Evolutionary conservation across 768 basidiomycete genomes (phyloP), one percentile per base, ranked within the genome.

Genomic region (Porpolomopsis calyptriformis): DNA sequence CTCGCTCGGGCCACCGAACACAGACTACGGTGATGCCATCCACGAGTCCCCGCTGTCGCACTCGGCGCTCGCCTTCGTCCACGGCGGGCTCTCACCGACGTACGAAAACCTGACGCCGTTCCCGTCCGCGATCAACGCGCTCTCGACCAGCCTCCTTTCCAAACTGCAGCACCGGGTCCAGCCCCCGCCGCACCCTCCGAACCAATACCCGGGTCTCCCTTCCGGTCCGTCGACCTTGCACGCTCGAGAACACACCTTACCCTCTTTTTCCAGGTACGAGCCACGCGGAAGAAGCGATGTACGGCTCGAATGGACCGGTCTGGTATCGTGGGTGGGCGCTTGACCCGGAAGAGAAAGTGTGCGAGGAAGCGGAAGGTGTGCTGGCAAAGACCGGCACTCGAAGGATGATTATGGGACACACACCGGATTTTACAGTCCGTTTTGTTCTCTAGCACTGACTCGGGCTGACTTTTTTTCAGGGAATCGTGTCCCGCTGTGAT

Each of bases 241-340:
- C 22, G 6, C 43, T 1, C 16, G 43, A 29, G 10, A 26, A 9
- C 14, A 11, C 38, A n/a, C n/a, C n/a, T 12, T 45, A 38, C 6
- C 20, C 19, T 25, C 12, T 34, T 12, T 47, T 72, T 3, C 38
- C 55, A 55, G 77, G 68, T 31, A 67, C 86, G 4, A 83, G 83
- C 0, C 53, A 53, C 0, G 80, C 80, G 48, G 92, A 97, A 61
- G 57, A 67, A 5, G 71, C 76, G 26, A 58, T 97, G 27, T 96
- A 94, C 55, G 74, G 72, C 19, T 56, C 71, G 1, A 77, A 88
- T 35, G 94, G 94, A 0, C 91, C 92, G 3, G 62, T 93, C 37
- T 97, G 96, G 96, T 96, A 92, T 60, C 76, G 96, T 9, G 92
- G 92, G 1, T 92, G 92, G 79, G 94, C 94, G 12, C 69, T 78